Evolutionary conservation across 2,329 filamentous ascomycete species (phyloP).

Genomic region (Xylariaceae sp.): DNA sequence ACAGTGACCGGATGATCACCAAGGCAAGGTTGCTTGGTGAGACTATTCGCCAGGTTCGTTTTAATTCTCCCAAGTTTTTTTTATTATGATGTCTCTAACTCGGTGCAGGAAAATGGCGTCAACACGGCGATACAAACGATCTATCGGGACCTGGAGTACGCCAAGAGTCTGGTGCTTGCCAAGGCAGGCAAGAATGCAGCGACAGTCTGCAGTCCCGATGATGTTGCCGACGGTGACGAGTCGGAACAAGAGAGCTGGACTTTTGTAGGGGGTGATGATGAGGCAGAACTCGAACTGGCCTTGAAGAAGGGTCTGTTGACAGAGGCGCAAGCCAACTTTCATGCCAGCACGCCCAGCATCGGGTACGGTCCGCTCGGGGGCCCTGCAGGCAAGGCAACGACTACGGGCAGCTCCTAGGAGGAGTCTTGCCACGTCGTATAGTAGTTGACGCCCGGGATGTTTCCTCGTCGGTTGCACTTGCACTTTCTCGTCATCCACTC

Average conservation of each 20-base stretch:
- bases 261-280: conserved; percentile 60
- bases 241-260: conserved; percentile 86
- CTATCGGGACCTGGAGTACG: conserved; percentile 92
- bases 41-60: conserved; percentile 74
- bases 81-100: conserved; percentile 18
- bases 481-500: neutral
- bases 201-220: conserved; percentile 30
- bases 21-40: conserved; percentile 80
- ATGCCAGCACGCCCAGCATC: conserved; percentile 10
- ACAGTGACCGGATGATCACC: conserved; percentile 83
- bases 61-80: neutral
- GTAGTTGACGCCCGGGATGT: conserved; percentile 20
- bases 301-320: conserved; percentile 29
- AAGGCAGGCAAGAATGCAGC: conserved; percentile 49
- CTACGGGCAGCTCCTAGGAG: conserved; percentile 23
- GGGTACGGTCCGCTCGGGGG: conserved; percentile 19
- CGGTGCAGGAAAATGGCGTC: conserved; percentile 78
- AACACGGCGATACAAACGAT: conserved; percentile 83
- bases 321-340: conserved; percentile 24
- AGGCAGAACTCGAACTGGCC: conserved; percentile 30
- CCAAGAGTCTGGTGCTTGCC: conserved; percentile 72
- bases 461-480: neutral
- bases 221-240: conserved; percentile 42
- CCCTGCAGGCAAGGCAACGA: conserved; percentile 4
- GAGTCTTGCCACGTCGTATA: conserved; percentile 25